Evolutionary conservation across 176 grass and related monocot genomes (phyloP).

Genomic region (Oryza rufipogon): DNA sequence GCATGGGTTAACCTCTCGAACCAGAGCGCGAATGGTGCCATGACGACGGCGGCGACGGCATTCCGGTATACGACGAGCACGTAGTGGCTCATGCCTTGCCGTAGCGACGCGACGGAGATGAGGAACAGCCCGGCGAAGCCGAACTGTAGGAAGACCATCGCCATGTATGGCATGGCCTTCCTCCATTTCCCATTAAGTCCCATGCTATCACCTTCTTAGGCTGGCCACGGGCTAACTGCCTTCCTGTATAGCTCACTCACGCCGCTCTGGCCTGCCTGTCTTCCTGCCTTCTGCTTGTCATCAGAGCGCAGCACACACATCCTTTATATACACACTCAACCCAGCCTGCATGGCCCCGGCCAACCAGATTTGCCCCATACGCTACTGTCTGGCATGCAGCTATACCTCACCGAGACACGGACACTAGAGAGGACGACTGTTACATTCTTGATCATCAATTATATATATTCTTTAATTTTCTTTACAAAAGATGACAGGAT

Average conservation of each 20-base stretch:
- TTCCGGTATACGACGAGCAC: constrained; percentile 95
- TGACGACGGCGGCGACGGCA: constrained; percentile 44
- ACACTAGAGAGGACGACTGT: background rate
- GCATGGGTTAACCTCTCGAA: constrained; percentile 61
- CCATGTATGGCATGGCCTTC: constrained; percentile 72
- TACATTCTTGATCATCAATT: background rate
- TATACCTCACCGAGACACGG: background rate
- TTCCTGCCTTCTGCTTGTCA: background rate
- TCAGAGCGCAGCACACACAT: background rate
- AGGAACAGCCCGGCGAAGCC: constrained; percentile 75
- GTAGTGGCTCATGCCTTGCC: constrained; percentile 92
- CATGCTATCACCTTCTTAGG: constrained; percentile 46
- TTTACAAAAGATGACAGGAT: background rate
- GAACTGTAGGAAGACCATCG: constrained; percentile 90
- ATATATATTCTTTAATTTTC: background rate
- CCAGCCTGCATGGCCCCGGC: background rate
- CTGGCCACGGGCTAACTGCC: constrained; percentile 18
- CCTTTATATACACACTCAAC: constrained; percentile 46
- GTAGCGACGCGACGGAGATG: constrained; percentile 71
- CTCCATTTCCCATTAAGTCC: constrained; percentile 57
- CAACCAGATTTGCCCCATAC: constrained; percentile 11
- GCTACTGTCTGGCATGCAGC: background rate
- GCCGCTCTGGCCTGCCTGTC: background rate
- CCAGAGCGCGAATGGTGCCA: constrained; percentile 72
- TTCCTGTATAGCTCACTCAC: constrained; percentile 19